phyloP scores from a whole-genome alignment of 768 basidiomycete species.

The Phallus indusiatus region DNA sequence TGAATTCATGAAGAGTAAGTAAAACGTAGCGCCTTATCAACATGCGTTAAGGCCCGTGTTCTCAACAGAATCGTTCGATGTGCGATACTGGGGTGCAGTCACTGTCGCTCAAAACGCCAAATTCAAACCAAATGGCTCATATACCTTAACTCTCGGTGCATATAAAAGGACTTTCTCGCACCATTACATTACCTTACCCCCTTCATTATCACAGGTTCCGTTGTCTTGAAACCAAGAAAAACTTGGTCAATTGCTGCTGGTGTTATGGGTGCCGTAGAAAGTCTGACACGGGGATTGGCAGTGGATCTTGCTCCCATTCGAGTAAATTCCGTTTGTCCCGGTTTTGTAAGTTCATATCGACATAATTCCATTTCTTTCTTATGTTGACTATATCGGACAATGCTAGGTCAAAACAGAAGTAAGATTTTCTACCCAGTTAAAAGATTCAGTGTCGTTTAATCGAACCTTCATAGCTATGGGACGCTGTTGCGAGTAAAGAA shows the following conservation, averaged over 20 bases:
- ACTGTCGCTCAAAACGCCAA: constrained; percentile 10
- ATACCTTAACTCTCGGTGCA: constrained; percentile 10
- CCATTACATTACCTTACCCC: neutral
- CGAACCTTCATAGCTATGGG: constrained; percentile 10
- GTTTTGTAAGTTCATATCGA: constrained; percentile 8
- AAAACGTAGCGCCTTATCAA: neutral
- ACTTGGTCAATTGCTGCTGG: constrained; percentile 11
- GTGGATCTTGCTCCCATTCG: constrained; percentile 15
- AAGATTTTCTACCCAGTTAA: neutral
- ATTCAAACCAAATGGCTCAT: constrained; percentile 7
- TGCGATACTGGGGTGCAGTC: constrained; percentile 13
- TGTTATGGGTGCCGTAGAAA: constrained; percentile 11
- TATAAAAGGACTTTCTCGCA: neutral
- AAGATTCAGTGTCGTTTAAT: neutral
- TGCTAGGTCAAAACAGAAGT: constrained; percentile 10
- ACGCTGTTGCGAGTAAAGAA: constrained; percentile 2
- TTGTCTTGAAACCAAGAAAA: constrained; percentile 5
- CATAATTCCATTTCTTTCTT: neutral
- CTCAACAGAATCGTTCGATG: constrained; percentile 10
- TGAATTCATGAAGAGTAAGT: neutral
- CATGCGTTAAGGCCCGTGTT: neutral
- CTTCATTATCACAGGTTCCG: neutral
- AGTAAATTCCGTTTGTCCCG: constrained; percentile 13
- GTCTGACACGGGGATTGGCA: constrained; percentile 11
- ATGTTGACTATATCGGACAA: neutral